Evolutionary conservation across 495 filamentous ascomycete species (phyloP).

Genomic region (Neurospora sp.): DNA sequence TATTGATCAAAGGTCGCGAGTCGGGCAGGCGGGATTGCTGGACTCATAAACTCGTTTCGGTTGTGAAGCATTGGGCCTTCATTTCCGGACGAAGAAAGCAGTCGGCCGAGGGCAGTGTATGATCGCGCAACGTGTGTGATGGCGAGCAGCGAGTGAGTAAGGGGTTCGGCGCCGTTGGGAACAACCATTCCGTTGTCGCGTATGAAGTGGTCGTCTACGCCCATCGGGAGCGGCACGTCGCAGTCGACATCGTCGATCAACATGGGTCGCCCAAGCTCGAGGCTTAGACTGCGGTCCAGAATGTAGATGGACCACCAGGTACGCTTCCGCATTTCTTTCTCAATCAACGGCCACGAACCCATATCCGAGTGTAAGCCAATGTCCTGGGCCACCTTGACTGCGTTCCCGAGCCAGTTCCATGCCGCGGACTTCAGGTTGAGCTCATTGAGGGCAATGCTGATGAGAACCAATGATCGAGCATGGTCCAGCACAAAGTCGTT

Average conservation of each 20-base stretch:
- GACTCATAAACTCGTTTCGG: neutral
- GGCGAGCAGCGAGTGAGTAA: conserved; percentile 57
- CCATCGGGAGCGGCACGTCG: conserved; percentile 68
- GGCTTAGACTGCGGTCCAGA: conserved; percentile 72
- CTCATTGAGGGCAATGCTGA: conserved; percentile 75
- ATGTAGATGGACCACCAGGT: conserved; percentile 95
- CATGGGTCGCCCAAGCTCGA: conserved; percentile 74
- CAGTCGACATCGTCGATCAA: conserved; percentile 87
- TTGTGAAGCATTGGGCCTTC: neutral
- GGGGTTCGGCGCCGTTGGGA: conserved; percentile 37
- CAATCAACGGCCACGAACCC: conserved; percentile 61
- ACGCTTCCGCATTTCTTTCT: conserved; percentile 79
- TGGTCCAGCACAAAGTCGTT: conserved; percentile 76
- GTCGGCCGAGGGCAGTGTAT: conserved; percentile 67
- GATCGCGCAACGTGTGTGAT: conserved; percentile 76
- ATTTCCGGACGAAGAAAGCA: conserved; percentile 46
- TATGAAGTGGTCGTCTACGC: conserved; percentile 74
- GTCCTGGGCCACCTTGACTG: conserved; percentile 76
- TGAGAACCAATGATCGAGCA: conserved; percentile 60
- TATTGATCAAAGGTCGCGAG: conserved; percentile 75
- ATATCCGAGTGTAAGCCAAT: conserved; percentile 75
- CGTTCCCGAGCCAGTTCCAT: conserved; percentile 83
- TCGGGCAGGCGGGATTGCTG: conserved; percentile 53
- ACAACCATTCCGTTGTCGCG: conserved; percentile 48
- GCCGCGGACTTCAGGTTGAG: conserved; percentile 80